Evolutionary conservation across 1,284 basidiomycete species (phyloP), one percentile per base, ranked within the genome.

Genomic region (Cryptococcus jaspeensis): DNA sequence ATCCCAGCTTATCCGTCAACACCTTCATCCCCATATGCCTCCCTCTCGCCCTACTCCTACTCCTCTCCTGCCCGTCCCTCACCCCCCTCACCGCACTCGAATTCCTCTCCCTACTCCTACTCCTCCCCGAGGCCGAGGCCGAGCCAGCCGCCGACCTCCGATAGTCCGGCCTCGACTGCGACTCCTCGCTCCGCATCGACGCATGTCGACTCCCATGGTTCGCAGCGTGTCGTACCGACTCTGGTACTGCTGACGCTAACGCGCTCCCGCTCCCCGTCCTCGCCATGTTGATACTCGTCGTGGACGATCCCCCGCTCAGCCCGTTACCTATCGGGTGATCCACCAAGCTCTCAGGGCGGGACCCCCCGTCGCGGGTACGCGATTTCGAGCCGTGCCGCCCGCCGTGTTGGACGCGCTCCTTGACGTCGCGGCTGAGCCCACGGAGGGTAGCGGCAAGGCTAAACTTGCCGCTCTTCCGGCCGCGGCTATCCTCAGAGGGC

Each of bases 1-100:
- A 40, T 11, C 64, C 67, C 44, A 78, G 54, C 16, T 73, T 74
- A 39, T 72, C 74, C 7, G 73, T 73, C 22, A 79, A 60, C 0
- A 69, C 74, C 55, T 80, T 78, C 61, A 78, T 73, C 3, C 75
- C 75, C 54, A 66, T 75, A 54, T 72, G 67, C 38, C 78, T 64
- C 6, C 72, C 71, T 51, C 75, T 64, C 9, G 74, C 76, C 28
- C 78, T 64, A 53, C 72, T 75, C 39, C 73, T 67, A 53, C 71
- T 72, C 36, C 76, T 47, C 38, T 69, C 68, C 15, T 52, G 36
- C 18, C 40, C 40, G 11, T 62, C 66, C 3, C 44, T 55, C 38
- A 50, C 28, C 0, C 7, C 44, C 7, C 57, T 28, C 1, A 42
- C 28, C 16, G 50, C 28, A 46, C 61, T 62, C 12, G 55, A 60